phyloP scores from a whole-genome alignment of 2,329 filamentous ascomycete species.

The Neospermospora avenae region DNA sequence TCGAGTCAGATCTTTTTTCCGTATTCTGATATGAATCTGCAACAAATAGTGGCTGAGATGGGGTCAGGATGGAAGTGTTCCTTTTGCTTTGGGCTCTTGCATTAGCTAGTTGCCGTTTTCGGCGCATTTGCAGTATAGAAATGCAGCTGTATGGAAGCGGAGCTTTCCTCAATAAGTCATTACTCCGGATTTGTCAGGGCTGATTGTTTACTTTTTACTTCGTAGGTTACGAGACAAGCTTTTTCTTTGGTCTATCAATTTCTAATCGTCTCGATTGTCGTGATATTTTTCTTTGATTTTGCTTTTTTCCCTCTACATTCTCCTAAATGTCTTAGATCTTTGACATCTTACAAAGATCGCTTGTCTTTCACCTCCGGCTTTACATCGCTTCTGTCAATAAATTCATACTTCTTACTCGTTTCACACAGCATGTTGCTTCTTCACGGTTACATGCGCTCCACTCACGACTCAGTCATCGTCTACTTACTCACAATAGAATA shows the following conservation, averaged over 20 bases:
- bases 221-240: not conserved
- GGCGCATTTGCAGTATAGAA: too few species aligned
- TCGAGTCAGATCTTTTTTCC: not conserved
- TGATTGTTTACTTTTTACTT: not conserved
- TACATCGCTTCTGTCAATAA: not conserved
- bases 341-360: not conserved
- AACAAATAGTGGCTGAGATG: not conserved
- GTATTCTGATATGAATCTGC: not conserved
- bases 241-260: not conserved
- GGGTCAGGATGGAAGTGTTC: too few species aligned
- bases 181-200: too few species aligned
- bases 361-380: not conserved
- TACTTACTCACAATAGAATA: too few species aligned
- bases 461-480: too few species aligned
- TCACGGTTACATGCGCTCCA: too few species aligned
- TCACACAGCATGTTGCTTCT: too few species aligned
- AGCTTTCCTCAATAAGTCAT: not conserved
- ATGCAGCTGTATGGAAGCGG: not conserved
- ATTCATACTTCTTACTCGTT: too few species aligned
- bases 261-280: not conserved
- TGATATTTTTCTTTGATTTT: not conserved
- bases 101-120: not conserved
- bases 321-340: not conserved
- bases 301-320: not conserved
- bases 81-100: not conserved